These are phyloP conservation scores for Blastomyces percursus DNA, from an alignment of 2,329 filamentous ascomycete genomes.

Conservation along the genomic window DNA sequence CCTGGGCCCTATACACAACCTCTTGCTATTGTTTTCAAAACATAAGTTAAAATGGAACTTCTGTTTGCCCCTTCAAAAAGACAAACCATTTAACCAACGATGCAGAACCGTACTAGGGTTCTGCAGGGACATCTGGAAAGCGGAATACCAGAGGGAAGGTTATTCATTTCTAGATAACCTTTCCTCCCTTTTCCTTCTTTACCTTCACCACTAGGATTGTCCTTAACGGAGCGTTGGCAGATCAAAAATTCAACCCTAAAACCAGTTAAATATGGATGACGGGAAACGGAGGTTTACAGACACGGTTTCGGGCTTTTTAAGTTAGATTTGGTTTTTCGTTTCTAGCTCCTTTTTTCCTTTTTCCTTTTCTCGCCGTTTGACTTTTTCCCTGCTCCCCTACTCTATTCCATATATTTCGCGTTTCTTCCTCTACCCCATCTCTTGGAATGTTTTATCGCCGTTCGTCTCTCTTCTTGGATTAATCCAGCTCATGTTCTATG, in stretches of 20 bases:
- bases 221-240: conserved; percentile 79
- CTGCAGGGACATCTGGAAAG: conserved; percentile 52
- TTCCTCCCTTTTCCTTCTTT: background rate
- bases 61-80: background rate
- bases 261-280: conserved; percentile 6
- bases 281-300: background rate
- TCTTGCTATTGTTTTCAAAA: background rate
- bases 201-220: conserved; percentile 44
- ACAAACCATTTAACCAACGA: conserved; percentile 45
- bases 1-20: background rate
- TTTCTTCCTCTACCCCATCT: background rate
- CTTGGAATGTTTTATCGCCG: background rate
- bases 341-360: too few relatives aligned
- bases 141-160: conserved; percentile 25
- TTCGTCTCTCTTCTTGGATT: background rate
- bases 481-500: background rate
- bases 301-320: background rate
- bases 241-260: conserved; percentile 31
- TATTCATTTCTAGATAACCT: conserved; percentile 22
- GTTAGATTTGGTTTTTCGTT: background rate
- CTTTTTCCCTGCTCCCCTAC: background rate
- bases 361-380: background rate
- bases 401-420: background rate
- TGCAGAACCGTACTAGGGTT: conserved; percentile 56
- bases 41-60: background rate